These are phyloP conservation scores for Sporothrix luriei DNA, from an alignment of 2,329 filamentous ascomycete species.

Conservation along the genomic window DNA sequence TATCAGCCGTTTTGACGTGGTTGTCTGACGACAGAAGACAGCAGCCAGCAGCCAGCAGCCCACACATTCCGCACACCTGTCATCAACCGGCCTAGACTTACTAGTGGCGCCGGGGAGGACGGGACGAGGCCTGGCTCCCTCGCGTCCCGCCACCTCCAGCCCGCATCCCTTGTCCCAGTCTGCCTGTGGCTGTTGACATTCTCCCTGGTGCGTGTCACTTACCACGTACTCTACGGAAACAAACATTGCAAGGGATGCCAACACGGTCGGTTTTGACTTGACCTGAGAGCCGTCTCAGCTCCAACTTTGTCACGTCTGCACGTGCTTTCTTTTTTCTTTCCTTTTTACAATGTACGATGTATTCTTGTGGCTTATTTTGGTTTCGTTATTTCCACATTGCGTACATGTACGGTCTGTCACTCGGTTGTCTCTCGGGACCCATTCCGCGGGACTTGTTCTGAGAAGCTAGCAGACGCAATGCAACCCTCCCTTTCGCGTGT, in stretches of 20 bases:
- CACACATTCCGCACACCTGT: background rate
- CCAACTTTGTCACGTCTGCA: too few species aligned
- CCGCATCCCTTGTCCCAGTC: background rate
- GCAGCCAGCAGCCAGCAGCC: too few species aligned
- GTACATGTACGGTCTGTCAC: too few species aligned
- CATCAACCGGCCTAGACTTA: background rate
- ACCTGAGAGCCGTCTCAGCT: too few species aligned
- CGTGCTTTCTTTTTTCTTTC: too few species aligned
- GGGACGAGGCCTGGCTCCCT: background rate
- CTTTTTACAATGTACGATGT: background rate
- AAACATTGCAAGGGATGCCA: too few species aligned
- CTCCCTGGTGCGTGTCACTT: too few species aligned
- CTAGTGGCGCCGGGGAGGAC: background rate
- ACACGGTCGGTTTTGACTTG: too few species aligned
- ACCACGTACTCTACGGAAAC: too few species aligned
- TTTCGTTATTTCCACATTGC: too few species aligned
- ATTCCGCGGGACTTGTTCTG: background rate
- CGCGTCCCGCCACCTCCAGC: background rate
- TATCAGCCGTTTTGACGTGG: background rate
- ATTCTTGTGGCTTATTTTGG: too few species aligned
- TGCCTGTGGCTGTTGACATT: background rate
- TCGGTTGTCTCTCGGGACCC: background rate
- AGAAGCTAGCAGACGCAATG: background rate
- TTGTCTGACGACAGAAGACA: too few species aligned
- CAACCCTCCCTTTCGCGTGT: constrained; percentile 12